Evolutionary conservation across 441 rosid genomes (phyloP).

Genomic region (Adansonia rubrostipa): DNA sequence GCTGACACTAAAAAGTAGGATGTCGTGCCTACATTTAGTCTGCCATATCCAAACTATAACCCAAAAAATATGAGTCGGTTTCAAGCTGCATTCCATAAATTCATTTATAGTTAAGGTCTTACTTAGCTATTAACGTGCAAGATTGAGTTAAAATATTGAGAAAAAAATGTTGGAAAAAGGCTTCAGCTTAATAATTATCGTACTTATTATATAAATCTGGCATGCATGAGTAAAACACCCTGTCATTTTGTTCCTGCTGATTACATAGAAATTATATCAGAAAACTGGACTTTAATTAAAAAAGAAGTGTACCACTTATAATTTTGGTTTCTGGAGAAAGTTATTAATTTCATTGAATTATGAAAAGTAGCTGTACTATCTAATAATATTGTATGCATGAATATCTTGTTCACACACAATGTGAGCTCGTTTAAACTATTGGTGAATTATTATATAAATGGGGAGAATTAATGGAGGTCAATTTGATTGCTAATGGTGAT

Average conservation of each 20-base stretch:
- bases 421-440: slow-evolving; percentile 2
- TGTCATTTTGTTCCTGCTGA: slow-evolving; percentile 24
- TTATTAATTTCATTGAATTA: neutral
- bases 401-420: neutral
- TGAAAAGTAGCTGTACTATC: neutral
- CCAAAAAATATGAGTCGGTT: slow-evolving; percentile 2
- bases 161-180: neutral
- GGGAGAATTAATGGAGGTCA: neutral
- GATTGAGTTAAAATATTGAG: neutral
- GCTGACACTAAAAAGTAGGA: slow-evolving; percentile 31
- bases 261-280: slow-evolving; percentile 16
- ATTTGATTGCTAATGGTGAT: neutral
- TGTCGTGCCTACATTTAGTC: slow-evolving; percentile 6
- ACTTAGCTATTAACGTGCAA: slow-evolving; percentile 15
- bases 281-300: neutral
- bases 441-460: neutral
- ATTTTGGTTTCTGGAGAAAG: neutral
- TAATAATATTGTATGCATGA: neutral
- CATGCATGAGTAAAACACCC: slow-evolving; percentile 26
- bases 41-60: neutral
- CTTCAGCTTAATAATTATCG: slow-evolving; percentile 8
- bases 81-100: slow-evolving; percentile 13
- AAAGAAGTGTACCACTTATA: neutral
- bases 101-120: slow-evolving; percentile 18
- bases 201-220: slow-evolving; percentile 24